Evolutionary conservation across 2,329 filamentous ascomycete genomes (phyloP), one percentile per base, ranked within the genome.

Genomic region (Scedosporium aurantiacum): DNA sequence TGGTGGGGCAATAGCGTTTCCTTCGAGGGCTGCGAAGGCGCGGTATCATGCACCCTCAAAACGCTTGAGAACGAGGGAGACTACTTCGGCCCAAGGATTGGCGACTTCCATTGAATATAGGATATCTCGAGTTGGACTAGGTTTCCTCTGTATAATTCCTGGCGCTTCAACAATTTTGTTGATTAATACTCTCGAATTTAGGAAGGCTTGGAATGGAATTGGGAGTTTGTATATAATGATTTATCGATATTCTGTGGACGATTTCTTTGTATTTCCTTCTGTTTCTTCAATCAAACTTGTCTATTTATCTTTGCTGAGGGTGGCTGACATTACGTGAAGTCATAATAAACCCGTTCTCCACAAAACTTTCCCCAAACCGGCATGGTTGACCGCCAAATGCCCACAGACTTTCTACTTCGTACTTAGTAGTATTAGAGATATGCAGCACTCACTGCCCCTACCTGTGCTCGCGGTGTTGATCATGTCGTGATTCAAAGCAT

Each of bases 1-100:
- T 81, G 79, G 79, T 81, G 78, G 78, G 79, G 79, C 40, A 81
- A 81, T 65, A 69, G 65, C 18, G 70, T 76, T 6, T 69, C 73
- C 3, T 70, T 71, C 16, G 64, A 72, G 59, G 77, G 77, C 32
- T 78, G 76, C 47, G 77, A 79, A 65, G 69, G 67, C 8, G 73
- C 71, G 61, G 65, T 68, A 16, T 70, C 74, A 3, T 79, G 77
- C 63, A 69, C 70, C 10, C 67, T 74, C 58, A 62, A 68, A 2
- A 69, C 72, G 63, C 67, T 65, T 5, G 66, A 78, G 12, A 32
- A 62, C 5, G 60, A 67, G 8, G 70, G 69, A 41, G 70, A 73
- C 59, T 69, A 70, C 59, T 73, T 73, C 55, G 71, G 70, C 3
- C 71, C 70, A 60, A 61, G 64, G 16, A 40, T 64, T 47, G 64